Base-by-base conservation (phyloP, 1,284 basidiomycete species). In the Gymnopus androsaceus region DNA sequence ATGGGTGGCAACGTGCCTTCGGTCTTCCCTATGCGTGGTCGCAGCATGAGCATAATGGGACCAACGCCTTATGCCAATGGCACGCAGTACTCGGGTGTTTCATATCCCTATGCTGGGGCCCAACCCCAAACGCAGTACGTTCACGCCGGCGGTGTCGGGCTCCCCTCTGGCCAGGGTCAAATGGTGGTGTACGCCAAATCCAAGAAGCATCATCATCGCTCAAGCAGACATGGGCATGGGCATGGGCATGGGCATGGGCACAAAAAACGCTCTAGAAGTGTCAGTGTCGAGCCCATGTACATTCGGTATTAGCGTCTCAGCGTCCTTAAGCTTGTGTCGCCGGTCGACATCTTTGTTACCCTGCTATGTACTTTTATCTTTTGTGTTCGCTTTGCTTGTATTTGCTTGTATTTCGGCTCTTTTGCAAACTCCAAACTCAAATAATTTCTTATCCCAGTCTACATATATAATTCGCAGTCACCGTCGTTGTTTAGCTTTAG, bases 181-280 rank as follows among this genome's bases (percentile, higher is more conserved):
- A 71, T 76, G 25, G 66, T 76, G n/a, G 63, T 76, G 3, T 64
- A 70, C 23, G 69, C 68, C 37, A 65, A 71, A 2, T 63, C 66
- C 40, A 67, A 67, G 48, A 73, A 71, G 53, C 71, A 73, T 60
- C 72, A 71, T 36, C 47, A 57, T 51, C 58, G 42, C 37, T 49
- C 49, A 15, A 41, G 51, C 27, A 59, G 45, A 19, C 57, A 58
- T 34, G 38, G 51, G 17, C 70, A 63, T n/a, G n/a, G n/a, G n/a
- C n/a, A n/a, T n/a, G n/a, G n/a, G n/a, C n/a, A n/a, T n/a, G n/a
- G n/a, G n/a, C n/a, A n/a, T n/a, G n/a, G n/a, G n/a, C n/a, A n/a
- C 28, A 66, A 67, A 69, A 59, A 67, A 48, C 64, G 63, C 44
- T 68, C 72, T 14, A 64, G 69, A 41, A 73, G 72, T 45, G 66